These are phyloP conservation scores for Talaromyces sp. DNA, from an alignment of 2,329 filamentous ascomycete species.

Conservation along the genomic window DNA sequence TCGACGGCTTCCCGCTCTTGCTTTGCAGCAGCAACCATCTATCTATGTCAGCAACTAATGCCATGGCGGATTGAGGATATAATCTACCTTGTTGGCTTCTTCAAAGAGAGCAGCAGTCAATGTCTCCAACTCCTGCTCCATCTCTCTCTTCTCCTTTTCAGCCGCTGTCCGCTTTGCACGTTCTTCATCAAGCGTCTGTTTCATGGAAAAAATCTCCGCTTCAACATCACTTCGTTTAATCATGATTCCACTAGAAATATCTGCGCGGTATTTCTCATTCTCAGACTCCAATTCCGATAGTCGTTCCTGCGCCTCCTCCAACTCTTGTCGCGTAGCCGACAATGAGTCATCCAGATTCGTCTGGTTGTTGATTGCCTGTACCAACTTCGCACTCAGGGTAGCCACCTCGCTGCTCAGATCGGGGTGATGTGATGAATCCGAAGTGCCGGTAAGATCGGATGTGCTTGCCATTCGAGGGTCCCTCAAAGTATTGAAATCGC, in stretches of 20 bases:
- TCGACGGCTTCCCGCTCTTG: constrained; percentile 76
- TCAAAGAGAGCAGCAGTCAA: constrained; percentile 93
- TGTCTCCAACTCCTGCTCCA: constrained; percentile 87
- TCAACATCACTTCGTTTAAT: constrained; percentile 73
- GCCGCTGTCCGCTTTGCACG: constrained; percentile 60
- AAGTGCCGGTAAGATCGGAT: constrained; percentile 35
- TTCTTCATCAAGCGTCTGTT: constrained; percentile 62
- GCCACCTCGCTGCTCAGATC: constrained; percentile 75
- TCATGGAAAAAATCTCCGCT: constrained; percentile 61
- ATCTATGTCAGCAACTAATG: constrained; percentile 19
- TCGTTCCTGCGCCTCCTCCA: constrained; percentile 67
- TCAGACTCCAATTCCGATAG: constrained; percentile 67
- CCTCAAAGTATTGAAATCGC: constrained; percentile 46
- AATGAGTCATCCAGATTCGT: constrained; percentile 86
- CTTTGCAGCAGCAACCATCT: constrained; percentile 90
- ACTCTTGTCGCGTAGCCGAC: constrained; percentile 74
- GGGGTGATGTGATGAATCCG: constrained; percentile 47
- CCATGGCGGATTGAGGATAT: not conserved
- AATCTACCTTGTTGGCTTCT: constrained; percentile 77
- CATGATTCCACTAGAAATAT: constrained; percentile 70
- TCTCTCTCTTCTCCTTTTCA: constrained; percentile 78
- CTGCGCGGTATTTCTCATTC: constrained; percentile 64
- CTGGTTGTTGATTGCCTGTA: constrained; percentile 96
- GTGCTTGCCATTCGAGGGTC: constrained; percentile 40
- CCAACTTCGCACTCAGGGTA: constrained; percentile 87